A percentile compares a stretch with the other conserved stretches of the same genome.
Evolutionary conservation across 768 basidiomycete genomes (phyloP).

Genomic region (Leccinum fibrillosum): DNA sequence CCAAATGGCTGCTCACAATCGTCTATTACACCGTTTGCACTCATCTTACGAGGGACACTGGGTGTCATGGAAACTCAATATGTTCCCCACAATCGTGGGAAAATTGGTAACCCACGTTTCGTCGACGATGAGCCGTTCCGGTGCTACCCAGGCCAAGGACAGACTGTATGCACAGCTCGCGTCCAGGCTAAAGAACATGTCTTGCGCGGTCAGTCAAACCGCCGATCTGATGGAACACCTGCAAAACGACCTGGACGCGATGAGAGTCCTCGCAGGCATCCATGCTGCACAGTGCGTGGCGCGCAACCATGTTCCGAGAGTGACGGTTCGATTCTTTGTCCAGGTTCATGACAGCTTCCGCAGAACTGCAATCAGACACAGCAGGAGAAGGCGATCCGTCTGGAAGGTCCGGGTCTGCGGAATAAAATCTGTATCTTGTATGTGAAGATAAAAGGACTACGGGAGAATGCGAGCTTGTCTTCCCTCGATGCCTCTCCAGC

Average conservation of each 20-base stretch:
- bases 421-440: slow-evolving; percentile 1
- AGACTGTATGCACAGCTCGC: slow-evolving; percentile 77
- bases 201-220: slow-evolving; percentile 64
- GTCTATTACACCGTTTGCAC: neutral
- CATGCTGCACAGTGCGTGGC: slow-evolving; percentile 75
- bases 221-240: slow-evolving; percentile 76
- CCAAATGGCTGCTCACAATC: neutral
- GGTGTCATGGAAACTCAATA: neutral
- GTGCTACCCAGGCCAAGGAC: slow-evolving; percentile 76
- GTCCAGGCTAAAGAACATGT: slow-evolving; percentile 62
- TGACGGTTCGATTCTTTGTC: neutral
- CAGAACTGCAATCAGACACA: slow-evolving; percentile 37
- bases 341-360: slow-evolving; percentile 52
- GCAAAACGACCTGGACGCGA: slow-evolving; percentile 71
- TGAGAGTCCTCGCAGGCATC: slow-evolving; percentile 73
- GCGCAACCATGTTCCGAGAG: neutral
- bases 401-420: slow-evolving; percentile 4
- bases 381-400: slow-evolving; percentile 14
- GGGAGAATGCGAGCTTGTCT: neutral
- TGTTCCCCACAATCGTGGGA: slow-evolving; percentile 11
- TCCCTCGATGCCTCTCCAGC: neutral
- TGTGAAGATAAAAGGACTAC: neutral
- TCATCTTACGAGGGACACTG: neutral
- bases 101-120: neutral
- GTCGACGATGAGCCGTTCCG: slow-evolving; percentile 28